Evolutionary conservation across 78 protist species (phyloP).

Genomic region (Dictyostelium firmibasis): DNA sequence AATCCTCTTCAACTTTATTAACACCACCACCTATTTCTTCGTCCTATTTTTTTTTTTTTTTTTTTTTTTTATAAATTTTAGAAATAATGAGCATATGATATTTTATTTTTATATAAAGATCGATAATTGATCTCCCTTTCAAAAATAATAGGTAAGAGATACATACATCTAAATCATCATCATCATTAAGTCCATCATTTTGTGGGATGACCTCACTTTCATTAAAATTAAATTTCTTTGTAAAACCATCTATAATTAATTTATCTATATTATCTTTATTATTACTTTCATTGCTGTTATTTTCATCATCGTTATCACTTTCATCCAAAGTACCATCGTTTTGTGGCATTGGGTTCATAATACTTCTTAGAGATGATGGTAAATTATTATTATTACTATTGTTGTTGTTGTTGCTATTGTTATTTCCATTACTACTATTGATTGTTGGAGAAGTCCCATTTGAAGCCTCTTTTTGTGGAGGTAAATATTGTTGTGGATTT

Average conservation of each 20-base stretch:
- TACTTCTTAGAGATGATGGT: constrained; percentile 12
- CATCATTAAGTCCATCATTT: constrained; percentile 51
- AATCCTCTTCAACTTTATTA: constrained; percentile 19
- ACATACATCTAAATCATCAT: constrained; percentile 42
- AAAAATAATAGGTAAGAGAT: no score
- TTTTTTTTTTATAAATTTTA: neutral
- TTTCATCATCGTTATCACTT: neutral
- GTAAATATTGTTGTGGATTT: constrained; percentile 16
- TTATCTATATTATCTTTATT: constrained; percentile 28
- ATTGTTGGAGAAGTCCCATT: neutral
- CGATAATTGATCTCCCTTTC: no score
- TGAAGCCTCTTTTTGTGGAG: neutral
- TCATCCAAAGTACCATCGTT: constrained; percentile 45
- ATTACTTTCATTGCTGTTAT: no score
- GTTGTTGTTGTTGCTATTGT: neutral
- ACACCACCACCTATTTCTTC: neutral
- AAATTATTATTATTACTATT: neutral
- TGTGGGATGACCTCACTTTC: neutral
- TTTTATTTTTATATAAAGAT: neutral
- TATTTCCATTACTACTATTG: neutral
- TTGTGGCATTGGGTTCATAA: constrained; percentile 68
- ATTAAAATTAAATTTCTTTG: neutral
- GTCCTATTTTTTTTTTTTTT: neutral
- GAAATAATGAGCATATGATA: neutral
- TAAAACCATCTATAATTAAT: neutral